Conservation (phyloP, 2,329 filamentous ascomycete species). For the Neofusicoccum sp. region DNA sequence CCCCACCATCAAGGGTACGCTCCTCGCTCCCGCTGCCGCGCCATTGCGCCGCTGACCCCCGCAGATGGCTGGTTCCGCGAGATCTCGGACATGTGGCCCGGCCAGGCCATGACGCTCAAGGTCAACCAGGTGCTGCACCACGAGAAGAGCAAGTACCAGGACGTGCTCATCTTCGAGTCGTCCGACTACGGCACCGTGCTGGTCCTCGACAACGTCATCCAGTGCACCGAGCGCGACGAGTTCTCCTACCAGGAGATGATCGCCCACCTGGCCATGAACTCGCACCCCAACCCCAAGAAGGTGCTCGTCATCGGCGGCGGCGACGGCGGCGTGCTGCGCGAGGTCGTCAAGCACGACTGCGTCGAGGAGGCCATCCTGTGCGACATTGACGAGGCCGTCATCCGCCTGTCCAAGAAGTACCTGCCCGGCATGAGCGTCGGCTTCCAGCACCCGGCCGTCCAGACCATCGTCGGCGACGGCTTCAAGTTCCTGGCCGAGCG, state of each 20-base stretch:
- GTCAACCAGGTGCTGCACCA: slow-evolving; percentile 98
- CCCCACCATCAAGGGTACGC: slow-evolving; percentile 74
- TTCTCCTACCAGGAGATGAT: slow-evolving; percentile 99
- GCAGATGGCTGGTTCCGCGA: slow-evolving; percentile 99
- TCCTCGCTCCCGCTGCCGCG: neutral
- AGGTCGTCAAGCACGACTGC: slow-evolving; percentile 98
- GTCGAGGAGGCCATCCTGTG: slow-evolving; percentile 96
- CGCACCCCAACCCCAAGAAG: slow-evolving; percentile 97
- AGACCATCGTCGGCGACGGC: slow-evolving; percentile 90
- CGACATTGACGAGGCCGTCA: slow-evolving; percentile 99
- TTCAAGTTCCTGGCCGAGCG: slow-evolving; percentile 98
- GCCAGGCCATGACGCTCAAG: slow-evolving; percentile 88
- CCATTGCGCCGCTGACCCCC: slow-evolving; percentile 18
- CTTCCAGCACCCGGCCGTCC: slow-evolving; percentile 91
- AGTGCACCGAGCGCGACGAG: slow-evolving; percentile 97
- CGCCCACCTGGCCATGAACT: slow-evolving; percentile 96
- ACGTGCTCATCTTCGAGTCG: slow-evolving; percentile 98
- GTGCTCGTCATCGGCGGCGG: slow-evolving; percentile 97
- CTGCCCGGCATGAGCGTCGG: slow-evolving; percentile 91
- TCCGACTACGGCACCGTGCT: slow-evolving; percentile 95
- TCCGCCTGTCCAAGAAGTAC: slow-evolving; percentile 97
- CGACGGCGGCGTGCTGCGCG: slow-evolving; percentile 94
- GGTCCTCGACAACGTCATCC: slow-evolving; percentile 98
- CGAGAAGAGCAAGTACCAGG: slow-evolving; percentile 99
- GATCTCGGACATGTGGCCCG: slow-evolving; percentile 98